Conservation (phyloP, 371 early-diverging fungal species). For the Funneliformis caledonium region DNA sequence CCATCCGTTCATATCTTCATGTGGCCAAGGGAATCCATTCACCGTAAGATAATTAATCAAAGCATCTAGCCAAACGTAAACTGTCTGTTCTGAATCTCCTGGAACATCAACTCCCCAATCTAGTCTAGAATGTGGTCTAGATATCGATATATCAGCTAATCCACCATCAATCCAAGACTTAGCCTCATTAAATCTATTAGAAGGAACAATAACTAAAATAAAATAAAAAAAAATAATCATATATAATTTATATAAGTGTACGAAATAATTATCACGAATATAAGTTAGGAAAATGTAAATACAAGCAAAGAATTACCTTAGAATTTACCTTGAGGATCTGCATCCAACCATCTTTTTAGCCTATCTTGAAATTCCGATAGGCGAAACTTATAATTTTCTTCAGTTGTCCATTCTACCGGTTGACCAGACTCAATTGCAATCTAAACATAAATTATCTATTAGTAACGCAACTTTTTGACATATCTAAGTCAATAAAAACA, state of each 20-base stretch:
- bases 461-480: not conserved
- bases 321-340: constrained; percentile 57
- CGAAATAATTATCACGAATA: not conserved
- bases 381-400: constrained; percentile 93
- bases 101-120: constrained; percentile 96
- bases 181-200: constrained; percentile 65
- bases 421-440: constrained; percentile 83
- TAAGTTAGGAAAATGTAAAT: not conserved
- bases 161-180: constrained; percentile 57
- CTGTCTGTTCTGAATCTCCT: constrained; percentile 82
- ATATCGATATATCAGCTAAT: constrained; percentile 83
- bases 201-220: constrained; percentile 66
- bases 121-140: constrained; percentile 77
- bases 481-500: not conserved
- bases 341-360: constrained; percentile 72
- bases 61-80: constrained; percentile 98
- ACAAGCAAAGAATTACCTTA: not conserved
- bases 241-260: not conserved
- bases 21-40: constrained; percentile 78
- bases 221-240: not conserved
- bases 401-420: constrained; percentile 86
- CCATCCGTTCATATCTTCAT: constrained; percentile 55
- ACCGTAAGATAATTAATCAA: constrained; percentile 91
- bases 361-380: constrained; percentile 67
- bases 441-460: constrained; percentile 44